These are phyloP conservation scores for Pinus albicaulis DNA, from an alignment of 75 land plant species.

Conservation along the genomic window DNA sequence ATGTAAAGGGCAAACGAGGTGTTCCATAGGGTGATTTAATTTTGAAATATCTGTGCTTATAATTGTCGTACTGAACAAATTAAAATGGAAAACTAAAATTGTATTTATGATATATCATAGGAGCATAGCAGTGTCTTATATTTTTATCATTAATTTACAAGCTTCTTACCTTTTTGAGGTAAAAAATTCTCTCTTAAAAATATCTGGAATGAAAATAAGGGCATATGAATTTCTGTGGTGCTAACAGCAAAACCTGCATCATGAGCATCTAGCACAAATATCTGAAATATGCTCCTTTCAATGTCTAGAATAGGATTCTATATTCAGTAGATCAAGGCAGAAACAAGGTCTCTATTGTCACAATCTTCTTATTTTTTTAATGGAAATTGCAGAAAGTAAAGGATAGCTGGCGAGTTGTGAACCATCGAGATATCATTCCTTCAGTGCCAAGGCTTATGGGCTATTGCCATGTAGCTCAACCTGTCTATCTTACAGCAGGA, in stretches of 20 bases:
- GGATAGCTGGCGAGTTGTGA: conserved; percentile 98
- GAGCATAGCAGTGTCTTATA: too few species aligned
- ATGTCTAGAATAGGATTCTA: neutral
- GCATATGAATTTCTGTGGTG: neutral
- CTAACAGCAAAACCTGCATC: too few species aligned
- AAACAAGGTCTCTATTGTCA: neutral
- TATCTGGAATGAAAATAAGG: neutral
- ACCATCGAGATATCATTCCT: conserved; percentile 97
- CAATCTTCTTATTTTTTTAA: neutral
- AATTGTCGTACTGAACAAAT: too few species aligned
- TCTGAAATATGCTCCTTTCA: neutral
- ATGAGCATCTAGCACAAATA: neutral
- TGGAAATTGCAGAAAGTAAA: conserved; percentile 73
- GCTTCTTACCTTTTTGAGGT: neutral
- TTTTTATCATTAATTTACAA: neutral
- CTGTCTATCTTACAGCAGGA: conserved; percentile 82
- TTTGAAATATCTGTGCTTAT: too few species aligned
- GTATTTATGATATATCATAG: too few species aligned
- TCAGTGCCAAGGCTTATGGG: conserved; percentile 98
- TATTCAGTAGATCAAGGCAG: too few species aligned
- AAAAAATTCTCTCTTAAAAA: neutral
- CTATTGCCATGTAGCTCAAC: conserved; percentile 94
- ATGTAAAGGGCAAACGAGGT: too few species aligned
- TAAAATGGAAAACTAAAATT: too few species aligned
- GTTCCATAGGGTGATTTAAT: too few species aligned